Evolutionary conservation across 108 stramenopile species (phyloP).

Genomic region (Halocafeteria seosinensis): DNA sequence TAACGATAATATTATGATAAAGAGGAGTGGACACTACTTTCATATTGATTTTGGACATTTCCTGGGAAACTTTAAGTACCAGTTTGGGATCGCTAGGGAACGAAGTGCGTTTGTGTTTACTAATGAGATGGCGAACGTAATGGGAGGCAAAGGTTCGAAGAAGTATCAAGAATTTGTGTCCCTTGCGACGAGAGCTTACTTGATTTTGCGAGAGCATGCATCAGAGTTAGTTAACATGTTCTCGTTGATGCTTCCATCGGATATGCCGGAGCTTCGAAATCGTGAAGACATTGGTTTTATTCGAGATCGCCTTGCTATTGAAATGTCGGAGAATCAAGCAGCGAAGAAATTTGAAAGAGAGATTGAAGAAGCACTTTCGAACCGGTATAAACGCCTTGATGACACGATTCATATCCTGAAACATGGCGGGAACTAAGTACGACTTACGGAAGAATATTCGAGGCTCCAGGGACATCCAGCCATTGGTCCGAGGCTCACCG

Average conservation of each 20-base stretch:
- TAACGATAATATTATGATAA: slow-evolving; percentile 24
- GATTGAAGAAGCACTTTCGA: slow-evolving; percentile 3
- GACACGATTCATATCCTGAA: slow-evolving; percentile 6
- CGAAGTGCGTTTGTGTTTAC: slow-evolving; percentile 4
- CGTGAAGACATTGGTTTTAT: slow-evolving; percentile 16
- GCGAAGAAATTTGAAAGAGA: slow-evolving; percentile 10
- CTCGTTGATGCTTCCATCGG: slow-evolving; percentile 10
- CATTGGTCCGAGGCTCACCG: too few relatives aligned
- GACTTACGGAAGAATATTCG: too few relatives aligned
- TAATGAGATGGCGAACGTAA: slow-evolving; percentile 3
- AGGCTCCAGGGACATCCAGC: too few relatives aligned
- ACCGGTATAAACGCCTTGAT: slow-evolving; percentile 5
- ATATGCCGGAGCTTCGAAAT: slow-evolving; percentile 20
- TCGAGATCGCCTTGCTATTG: slow-evolving; percentile 6
- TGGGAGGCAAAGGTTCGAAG: neutral
- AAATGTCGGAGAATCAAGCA: slow-evolving; percentile 6
- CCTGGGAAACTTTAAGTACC: slow-evolving; percentile 11
- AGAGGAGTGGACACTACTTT: slow-evolving; percentile 6
- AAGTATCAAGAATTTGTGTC: neutral
- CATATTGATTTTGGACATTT: slow-evolving; percentile 23
- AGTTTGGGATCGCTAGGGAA: slow-evolving; percentile 2
- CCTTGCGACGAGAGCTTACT: neutral
- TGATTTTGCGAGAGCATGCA: slow-evolving; percentile 12
- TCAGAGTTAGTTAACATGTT: slow-evolving; percentile 14
- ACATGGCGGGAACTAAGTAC: too few relatives aligned